Percentiles rank a stretch among this genome's conserved stretches.
Evolutionary conservation across 2,329 filamentous ascomycete genomes (phyloP).

Genomic region (Balansia obtecta): DNA sequence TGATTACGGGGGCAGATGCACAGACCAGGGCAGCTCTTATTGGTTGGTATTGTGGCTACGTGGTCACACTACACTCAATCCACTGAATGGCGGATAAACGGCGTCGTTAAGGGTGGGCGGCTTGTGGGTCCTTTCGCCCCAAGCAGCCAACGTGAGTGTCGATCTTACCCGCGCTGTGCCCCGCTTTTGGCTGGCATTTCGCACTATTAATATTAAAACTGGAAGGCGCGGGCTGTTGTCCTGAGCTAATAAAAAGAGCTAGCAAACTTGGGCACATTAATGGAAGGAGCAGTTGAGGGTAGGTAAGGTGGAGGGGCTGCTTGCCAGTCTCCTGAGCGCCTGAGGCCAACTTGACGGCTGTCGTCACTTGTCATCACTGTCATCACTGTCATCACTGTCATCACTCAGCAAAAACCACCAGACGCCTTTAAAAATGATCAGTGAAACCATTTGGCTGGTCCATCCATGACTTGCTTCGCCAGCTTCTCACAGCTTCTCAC

Average conservation of each 20-base stretch:
- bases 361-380: not conserved
- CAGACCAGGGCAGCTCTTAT: too few relatives aligned
- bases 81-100: not conserved
- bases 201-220: too few relatives aligned
- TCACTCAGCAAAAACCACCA: not conserved
- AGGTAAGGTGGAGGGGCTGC: not conserved
- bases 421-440: not conserved
- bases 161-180: not conserved
- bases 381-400: not conserved
- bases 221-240: not conserved
- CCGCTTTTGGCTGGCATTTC: too few relatives aligned
- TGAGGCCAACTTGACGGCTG: not conserved
- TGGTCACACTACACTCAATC: too few relatives aligned
- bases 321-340: not conserved
- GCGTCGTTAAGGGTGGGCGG: conserved; percentile 1
- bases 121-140: conserved; percentile 4
- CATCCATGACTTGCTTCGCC: not conserved
- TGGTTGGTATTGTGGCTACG: too few relatives aligned
- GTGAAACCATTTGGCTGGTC: not conserved
- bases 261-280: not conserved
- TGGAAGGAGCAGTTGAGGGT: not conserved
- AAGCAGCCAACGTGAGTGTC: conserved; percentile 1
- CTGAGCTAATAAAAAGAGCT: too few relatives aligned
- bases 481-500: not conserved
- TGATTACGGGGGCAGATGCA: too few relatives aligned